These are phyloP conservation scores for Multifurca ochricompacta DNA, from an alignment of 768 basidiomycete species.

Conservation along the genomic window DNA sequence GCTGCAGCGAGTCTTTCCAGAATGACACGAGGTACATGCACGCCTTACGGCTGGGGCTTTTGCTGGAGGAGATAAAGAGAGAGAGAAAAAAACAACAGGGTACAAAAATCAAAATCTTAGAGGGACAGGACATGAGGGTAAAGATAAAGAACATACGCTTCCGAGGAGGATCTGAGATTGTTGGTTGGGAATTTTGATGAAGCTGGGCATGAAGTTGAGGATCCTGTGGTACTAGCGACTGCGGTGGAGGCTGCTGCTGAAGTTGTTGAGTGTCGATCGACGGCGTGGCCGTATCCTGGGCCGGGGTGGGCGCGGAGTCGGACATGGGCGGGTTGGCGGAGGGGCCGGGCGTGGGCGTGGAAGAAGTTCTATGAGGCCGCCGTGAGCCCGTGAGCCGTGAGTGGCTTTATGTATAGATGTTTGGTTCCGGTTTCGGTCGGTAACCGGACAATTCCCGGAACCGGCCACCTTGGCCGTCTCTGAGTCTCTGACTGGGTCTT, in stretches of 20 bases:
- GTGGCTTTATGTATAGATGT: conserved; percentile 20
- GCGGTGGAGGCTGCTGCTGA: conserved; percentile 25
- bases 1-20: conserved; percentile 78
- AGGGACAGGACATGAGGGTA: background rate
- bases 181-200: conserved; percentile 23
- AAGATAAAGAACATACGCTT: conserved; percentile 45
- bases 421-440: conserved; percentile 19
- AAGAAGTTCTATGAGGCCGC: conserved; percentile 4
- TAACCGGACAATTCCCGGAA: conserved; percentile 11
- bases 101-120: conserved; percentile 9
- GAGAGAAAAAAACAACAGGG: conserved; percentile 19
- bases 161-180: conserved; percentile 32
- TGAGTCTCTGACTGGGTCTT: too few species aligned
- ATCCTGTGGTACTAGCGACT: conserved; percentile 18
- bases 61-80: conserved; percentile 33
- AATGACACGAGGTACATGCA: conserved; percentile 74
- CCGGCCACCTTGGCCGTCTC: conserved; percentile 12
- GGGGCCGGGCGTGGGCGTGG: conserved; percentile 25
- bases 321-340: conserved; percentile 62
- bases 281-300: conserved; percentile 51
- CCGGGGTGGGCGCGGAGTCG: conserved; percentile 63
- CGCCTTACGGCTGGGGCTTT: conserved; percentile 77
- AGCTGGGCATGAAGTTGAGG: conserved; percentile 30
- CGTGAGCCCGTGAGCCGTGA: too few species aligned
- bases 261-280: conserved; percentile 54